Evolutionary conservation across 129 eudicot genomes (phyloP).

Genomic region (Centrapalus pauciflorus): DNA sequence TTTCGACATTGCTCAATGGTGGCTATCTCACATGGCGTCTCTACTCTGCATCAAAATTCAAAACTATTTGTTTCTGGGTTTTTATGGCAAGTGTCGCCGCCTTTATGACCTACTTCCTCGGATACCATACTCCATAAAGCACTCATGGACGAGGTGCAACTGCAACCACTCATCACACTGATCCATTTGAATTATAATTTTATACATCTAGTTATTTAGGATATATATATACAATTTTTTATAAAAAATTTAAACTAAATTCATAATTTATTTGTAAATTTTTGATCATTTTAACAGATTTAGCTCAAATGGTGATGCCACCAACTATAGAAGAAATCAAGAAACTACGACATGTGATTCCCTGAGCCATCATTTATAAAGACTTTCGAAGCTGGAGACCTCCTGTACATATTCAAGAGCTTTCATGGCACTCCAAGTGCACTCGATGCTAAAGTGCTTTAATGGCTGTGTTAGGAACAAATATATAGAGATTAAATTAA

Average conservation of each 20-base stretch:
- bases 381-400: slow-evolving; percentile 39
- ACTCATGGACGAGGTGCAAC: too few species aligned
- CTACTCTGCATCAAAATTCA: slow-evolving; percentile 36
- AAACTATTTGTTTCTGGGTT: slow-evolving; percentile 32
- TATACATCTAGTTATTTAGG: too few species aligned
- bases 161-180: too few species aligned
- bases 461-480: too few species aligned
- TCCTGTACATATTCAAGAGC: slow-evolving; percentile 35
- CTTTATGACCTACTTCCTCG: slow-evolving; percentile 2
- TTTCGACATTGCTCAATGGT: slow-evolving; percentile 57
- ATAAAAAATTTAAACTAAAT: too few species aligned
- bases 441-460: slow-evolving; percentile 13
- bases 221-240: too few species aligned
- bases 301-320: too few species aligned
- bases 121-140: too few species aligned
- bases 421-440: slow-evolving; percentile 35
- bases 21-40: slow-evolving; percentile 39
- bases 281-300: too few species aligned
- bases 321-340: slow-evolving; percentile 33
- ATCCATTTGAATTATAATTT: too few species aligned
- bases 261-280: too few species aligned
- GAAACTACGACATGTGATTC: slow-evolving; percentile 35
- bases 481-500: too few species aligned
- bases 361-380: slow-evolving; percentile 10
- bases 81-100: slow-evolving; percentile 33